Percentiles rank a stretch among this genome's conserved stretches.
phyloP scores from a whole-genome alignment of 208 protist species.

The Trypanosoma melophagium region DNA sequence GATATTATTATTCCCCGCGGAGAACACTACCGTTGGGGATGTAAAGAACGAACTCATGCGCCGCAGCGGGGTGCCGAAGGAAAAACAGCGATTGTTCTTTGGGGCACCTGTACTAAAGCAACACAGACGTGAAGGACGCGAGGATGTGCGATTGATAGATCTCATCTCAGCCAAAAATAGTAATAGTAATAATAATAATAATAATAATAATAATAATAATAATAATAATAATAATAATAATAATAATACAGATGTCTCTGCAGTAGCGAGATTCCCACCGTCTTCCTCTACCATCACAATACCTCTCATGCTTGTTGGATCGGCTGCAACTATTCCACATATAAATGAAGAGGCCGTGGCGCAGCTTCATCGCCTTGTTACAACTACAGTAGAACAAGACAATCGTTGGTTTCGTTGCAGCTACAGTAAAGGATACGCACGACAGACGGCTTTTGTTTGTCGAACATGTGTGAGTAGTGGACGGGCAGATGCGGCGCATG shows the following conservation, averaged over 20 bases:
- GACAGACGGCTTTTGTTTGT: constrained; percentile 80
- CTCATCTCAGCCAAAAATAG: constrained; percentile 28
- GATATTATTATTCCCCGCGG: constrained; percentile 7
- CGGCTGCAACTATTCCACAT: constrained; percentile 30
- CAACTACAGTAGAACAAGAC: constrained; percentile 65
- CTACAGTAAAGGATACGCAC: constrained; percentile 71
- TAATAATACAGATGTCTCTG: background rate
- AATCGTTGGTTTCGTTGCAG: constrained; percentile 74
- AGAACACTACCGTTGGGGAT: constrained; percentile 37
- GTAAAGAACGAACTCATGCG: constrained; percentile 48
- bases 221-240: constrained; percentile 1
- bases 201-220: background rate
- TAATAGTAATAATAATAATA: background rate
- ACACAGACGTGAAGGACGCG: constrained; percentile 32
- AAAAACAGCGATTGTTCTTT: constrained; percentile 72
- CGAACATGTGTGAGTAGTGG: constrained; percentile 71
- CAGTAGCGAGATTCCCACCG: background rate
- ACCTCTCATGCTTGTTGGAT: constrained; percentile 70
- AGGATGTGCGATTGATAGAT: constrained; percentile 30
- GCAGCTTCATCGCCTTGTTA: constrained; percentile 66
- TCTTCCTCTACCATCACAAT: constrained; percentile 31
- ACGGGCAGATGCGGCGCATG: constrained; percentile 57
- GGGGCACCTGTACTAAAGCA: constrained; percentile 57
- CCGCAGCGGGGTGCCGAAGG: constrained; percentile 39
- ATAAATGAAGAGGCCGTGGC: constrained; percentile 57